Base-by-base conservation (phyloP, 2,329 filamentous ascomycete genomes). In the Juglanconis sp. region DNA sequence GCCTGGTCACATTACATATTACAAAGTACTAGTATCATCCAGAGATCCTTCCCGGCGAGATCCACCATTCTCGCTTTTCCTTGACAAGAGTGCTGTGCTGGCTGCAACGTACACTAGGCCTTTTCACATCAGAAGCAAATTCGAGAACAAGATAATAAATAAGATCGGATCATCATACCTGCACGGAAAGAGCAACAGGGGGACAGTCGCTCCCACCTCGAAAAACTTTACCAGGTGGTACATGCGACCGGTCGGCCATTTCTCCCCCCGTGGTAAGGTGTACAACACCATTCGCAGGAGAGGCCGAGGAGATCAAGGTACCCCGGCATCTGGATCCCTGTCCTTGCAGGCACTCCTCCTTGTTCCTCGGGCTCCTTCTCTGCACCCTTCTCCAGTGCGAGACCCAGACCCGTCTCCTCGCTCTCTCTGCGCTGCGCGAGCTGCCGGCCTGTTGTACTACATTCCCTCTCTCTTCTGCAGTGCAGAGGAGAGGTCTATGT, bases 231-330 rank as follows among this genome's bases (percentile, higher is more conserved):
- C 10, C 10, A 10, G 38, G 5, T 42, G 38, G 4, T 13, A 42
- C 10, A 38, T 42, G 38, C 4, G 38, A 11, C 38, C n/a, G 11
- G n/a, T 42, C 38, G 38, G 38, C 38, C 11, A 15, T 42, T 44
- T 56, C 44, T 30, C 55, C 38, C 36, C 5, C 11, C 17, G 15
- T 55, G 50, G 31, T 55, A 59, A 40, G 52, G 35, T 30, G 46
- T 59, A 59, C 51, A 55, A 44, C 35, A 10, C 11, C 30, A 42
- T n/a, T 24, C 57, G 50, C 57, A 55, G 57, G 47, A 47, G 38
- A 13, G 42, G 32, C 57, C 57, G 51, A 59, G 24, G 49, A 49
- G 24, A 30, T 34, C 57, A 55, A 55, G 57, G 57, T 55, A 50
- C 49, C 57, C 57, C 36, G 52, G 57, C 52, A 55, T 50, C 44